These are phyloP conservation scores for Annulohypoxylon maeteangense DNA, from an alignment of 495 filamentous ascomycete genomes.

Conservation along the genomic window DNA sequence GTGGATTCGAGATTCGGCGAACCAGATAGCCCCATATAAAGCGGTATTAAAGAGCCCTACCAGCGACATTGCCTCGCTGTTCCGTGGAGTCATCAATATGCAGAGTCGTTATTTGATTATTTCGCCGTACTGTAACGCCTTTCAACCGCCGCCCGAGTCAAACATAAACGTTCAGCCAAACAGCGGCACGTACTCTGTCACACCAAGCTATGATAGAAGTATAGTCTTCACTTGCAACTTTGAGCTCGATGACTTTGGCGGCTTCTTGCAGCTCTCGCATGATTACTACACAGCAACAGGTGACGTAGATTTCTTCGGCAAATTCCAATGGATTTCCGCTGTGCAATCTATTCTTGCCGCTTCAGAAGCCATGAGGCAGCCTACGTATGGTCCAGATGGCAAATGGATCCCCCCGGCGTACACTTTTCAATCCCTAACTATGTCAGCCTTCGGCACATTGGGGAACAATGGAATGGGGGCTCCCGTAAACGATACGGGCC, in stretches of 20 bases:
- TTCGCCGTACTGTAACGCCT: constrained; percentile 69
- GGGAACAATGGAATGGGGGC: constrained; percentile 70
- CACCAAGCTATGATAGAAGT: constrained; percentile 62
- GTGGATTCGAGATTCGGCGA: constrained; percentile 73
- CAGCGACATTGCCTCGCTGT: constrained; percentile 66
- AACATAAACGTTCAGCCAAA: constrained; percentile 59
- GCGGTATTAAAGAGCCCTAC: constrained; percentile 63
- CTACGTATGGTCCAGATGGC: constrained; percentile 67
- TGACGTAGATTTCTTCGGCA: constrained; percentile 67
- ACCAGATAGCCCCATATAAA: constrained; percentile 70
- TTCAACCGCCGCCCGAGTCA: constrained; percentile 68
- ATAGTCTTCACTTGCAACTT: constrained; percentile 73
- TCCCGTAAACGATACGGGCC: constrained; percentile 67
- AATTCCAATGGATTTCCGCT: constrained; percentile 68
- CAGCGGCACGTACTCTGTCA: constrained; percentile 56
- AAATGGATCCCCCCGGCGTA: constrained; percentile 63
- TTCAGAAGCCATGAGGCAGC: constrained; percentile 67
- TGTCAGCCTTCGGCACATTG: constrained; percentile 67
- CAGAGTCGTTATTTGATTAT: constrained; percentile 68
- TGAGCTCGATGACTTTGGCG: constrained; percentile 71
- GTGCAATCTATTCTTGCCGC: constrained; percentile 65
- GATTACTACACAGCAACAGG: constrained; percentile 67
- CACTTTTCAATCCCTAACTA: constrained; percentile 68
- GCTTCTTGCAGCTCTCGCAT: constrained; percentile 68
- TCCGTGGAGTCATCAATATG: constrained; percentile 68